A percentile compares a stretch with the other conserved stretches of the same genome.
phyloP scores from a whole-genome alignment of 768 basidiomycete species.

The Pisolithus albus region DNA sequence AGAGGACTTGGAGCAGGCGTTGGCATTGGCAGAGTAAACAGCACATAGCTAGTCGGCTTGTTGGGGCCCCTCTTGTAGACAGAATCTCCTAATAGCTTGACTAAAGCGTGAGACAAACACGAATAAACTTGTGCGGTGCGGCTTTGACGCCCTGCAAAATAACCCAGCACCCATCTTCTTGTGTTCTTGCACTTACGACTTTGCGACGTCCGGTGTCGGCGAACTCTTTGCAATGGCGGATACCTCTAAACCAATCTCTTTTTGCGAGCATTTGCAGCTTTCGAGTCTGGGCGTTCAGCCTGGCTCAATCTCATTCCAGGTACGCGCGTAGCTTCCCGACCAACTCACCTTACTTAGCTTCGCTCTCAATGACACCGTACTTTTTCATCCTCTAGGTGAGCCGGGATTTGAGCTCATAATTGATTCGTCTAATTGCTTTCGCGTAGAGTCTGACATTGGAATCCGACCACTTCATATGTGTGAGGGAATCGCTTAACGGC shows the following conservation, averaged over 20 bases:
- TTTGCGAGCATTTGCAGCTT: slow-evolving; percentile 89
- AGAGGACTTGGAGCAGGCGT: slow-evolving; percentile 65
- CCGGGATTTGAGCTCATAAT: not conserved
- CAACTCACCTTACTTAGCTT: slow-evolving; percentile 11
- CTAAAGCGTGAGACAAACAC: slow-evolving; percentile 24
- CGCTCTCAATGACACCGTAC: slow-evolving; percentile 1
- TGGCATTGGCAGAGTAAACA: slow-evolving; percentile 59
- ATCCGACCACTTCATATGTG: slow-evolving; percentile 97
- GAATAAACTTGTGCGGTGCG: slow-evolving; percentile 22
- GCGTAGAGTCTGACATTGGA: slow-evolving; percentile 85
- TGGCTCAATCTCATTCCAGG: slow-evolving; percentile 95
- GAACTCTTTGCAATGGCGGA: slow-evolving; percentile 23
- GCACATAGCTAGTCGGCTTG: slow-evolving; percentile 2
- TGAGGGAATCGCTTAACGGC: slow-evolving; percentile 92
- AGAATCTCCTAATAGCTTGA: not conserved
- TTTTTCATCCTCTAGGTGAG: slow-evolving; percentile 16
- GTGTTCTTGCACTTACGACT: slow-evolving; percentile 7
- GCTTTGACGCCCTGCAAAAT: slow-evolving; percentile 5
- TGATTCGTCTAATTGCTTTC: slow-evolving; percentile 1
- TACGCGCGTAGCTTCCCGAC: slow-evolving; percentile 36
- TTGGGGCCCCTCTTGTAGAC: not conserved
- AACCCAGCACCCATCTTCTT: slow-evolving; percentile 20
- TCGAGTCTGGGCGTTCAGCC: slow-evolving; percentile 95
- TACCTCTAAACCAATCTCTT: slow-evolving; percentile 67
- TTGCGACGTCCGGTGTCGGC: slow-evolving; percentile 13